These are phyloP conservation scores for Lactarius trivialis DNA, from an alignment of 768 basidiomycete species.

Conservation along the genomic window DNA sequence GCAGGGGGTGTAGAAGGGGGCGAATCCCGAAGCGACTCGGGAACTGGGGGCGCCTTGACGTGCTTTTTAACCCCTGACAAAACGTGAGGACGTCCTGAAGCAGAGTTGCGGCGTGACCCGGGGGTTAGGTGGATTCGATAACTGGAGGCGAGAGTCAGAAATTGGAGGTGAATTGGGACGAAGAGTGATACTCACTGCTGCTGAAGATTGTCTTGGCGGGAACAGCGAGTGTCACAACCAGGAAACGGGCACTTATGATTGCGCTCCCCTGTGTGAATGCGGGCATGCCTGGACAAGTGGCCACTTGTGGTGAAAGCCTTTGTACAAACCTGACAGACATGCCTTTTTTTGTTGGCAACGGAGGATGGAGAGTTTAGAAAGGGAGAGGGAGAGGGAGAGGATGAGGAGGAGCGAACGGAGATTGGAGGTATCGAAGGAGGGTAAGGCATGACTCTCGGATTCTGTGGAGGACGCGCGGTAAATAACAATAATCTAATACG, in stretches of 20 bases:
- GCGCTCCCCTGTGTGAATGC: conserved; percentile 86
- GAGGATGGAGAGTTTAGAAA: neutral
- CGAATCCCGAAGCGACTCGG: conserved; percentile 20
- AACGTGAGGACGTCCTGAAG: conserved; percentile 34
- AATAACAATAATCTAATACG: neutral
- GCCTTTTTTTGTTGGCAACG: conserved; percentile 29
- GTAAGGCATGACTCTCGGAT: conserved; percentile 6
- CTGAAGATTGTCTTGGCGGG: conserved; percentile 81
- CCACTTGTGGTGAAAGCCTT: conserved; percentile 84
- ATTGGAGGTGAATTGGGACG: neutral
- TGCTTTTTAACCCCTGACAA: conserved; percentile 16
- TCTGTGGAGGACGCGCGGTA: neutral
- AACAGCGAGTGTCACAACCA: conserved; percentile 89
- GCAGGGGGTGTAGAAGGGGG: conserved; percentile 27
- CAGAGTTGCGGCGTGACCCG: conserved; percentile 62
- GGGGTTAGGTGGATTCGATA: conserved; percentile 80
- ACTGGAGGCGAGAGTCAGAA: conserved; percentile 32
- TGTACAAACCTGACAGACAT: conserved; percentile 67
- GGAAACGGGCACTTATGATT: conserved; percentile 94
- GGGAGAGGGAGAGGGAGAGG: neutral
- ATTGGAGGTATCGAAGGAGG: conserved; percentile 11
- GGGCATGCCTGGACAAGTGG: conserved; percentile 80
- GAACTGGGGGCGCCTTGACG: conserved; percentile 15
- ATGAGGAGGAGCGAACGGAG: conserved; percentile 8
- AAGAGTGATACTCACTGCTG: conserved; percentile 41